Percentiles rank a stretch among this genome's conserved stretches.
Evolutionary conservation across 1,139 yeast genomes (phyloP).

Genomic region (Suhomyces bribrorum): DNA sequence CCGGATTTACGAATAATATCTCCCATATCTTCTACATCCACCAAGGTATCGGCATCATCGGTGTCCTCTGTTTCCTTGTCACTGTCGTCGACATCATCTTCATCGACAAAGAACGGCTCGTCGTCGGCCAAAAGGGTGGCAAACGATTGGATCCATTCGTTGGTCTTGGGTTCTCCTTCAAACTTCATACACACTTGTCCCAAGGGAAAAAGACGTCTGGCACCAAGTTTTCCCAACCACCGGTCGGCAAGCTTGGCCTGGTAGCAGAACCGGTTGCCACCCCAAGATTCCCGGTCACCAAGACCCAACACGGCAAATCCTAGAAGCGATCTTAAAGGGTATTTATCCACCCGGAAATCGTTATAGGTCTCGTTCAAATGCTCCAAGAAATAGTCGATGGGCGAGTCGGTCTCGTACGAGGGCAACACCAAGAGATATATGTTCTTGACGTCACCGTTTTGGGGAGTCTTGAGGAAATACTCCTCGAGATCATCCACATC

Average conservation of each 20-base stretch:
- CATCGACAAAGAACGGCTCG: conserved; percentile 58
- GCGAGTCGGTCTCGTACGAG: conserved; percentile 90
- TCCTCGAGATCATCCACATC: conserved; percentile 85
- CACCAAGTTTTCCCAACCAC: conserved; percentile 81
- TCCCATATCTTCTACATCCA: conserved; percentile 89
- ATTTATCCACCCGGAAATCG: conserved; percentile 83
- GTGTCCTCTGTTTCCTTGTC: conserved; percentile 51
- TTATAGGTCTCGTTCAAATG: conserved; percentile 76
- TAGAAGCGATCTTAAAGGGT: conserved; percentile 63
- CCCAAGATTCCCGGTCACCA: conserved; percentile 87
- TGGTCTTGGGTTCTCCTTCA: conserved; percentile 60
- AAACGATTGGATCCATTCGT: conserved; percentile 67
- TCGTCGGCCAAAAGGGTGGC: conserved; percentile 62
- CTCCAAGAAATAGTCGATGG: conserved; percentile 84
- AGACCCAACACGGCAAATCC: conserved; percentile 87
- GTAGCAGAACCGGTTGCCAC: conserved; percentile 76
- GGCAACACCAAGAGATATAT: conserved; percentile 81
- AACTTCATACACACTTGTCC: conserved; percentile 85
- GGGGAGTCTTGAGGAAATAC: conserved; percentile 69
- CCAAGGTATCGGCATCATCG: conserved; percentile 44
- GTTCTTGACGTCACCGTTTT: conserved; percentile 35
- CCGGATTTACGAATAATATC: conserved; percentile 48
- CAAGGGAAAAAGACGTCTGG: conserved; percentile 76
- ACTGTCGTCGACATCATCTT: conserved; percentile 37
- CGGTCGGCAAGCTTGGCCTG: conserved; percentile 78